Percentiles rank a stretch among this genome's conserved stretches.
These are phyloP conservation scores for Capronia americana DNA, from an alignment of 2,329 filamentous ascomycete species.

Conservation along the genomic window DNA sequence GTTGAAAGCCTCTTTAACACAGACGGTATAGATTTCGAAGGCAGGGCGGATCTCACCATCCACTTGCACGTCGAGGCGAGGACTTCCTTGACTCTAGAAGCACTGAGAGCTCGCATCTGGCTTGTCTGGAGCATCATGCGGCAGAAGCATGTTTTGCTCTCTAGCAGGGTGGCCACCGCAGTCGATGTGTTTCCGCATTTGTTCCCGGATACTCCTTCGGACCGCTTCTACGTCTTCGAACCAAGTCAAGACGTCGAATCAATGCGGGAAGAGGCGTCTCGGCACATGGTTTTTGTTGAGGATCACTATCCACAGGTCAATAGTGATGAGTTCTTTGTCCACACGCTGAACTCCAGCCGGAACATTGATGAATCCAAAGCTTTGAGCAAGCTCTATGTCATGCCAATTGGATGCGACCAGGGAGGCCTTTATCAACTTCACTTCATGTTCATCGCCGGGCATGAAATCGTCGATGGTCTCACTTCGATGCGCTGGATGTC, in stretches of 20 bases:
- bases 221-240: slow-evolving; percentile 35
- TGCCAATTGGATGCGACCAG: slow-evolving; percentile 23
- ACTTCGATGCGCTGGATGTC: slow-evolving; percentile 36
- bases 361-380: slow-evolving; percentile 27
- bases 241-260: slow-evolving; percentile 8
- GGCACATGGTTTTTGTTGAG: slow-evolving; percentile 29
- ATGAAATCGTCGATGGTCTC: slow-evolving; percentile 37
- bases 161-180: slow-evolving; percentile 14
- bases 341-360: slow-evolving; percentile 36
- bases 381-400: slow-evolving; percentile 34
- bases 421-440: slow-evolving; percentile 20
- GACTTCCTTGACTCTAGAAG: slow-evolving; percentile 15
- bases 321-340: slow-evolving; percentile 34
- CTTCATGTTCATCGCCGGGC: slow-evolving; percentile 32
- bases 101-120: slow-evolving; percentile 28
- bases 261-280: slow-evolving; percentile 22
- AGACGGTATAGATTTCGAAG: slow-evolving; percentile 36
- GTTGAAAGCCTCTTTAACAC: slow-evolving; percentile 37
- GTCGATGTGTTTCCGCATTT: slow-evolving; percentile 3
- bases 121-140: slow-evolving; percentile 34
- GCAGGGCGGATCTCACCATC: slow-evolving; percentile 35
- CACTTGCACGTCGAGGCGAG: slow-evolving; percentile 31
- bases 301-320: slow-evolving; percentile 29
- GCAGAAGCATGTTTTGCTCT: slow-evolving; percentile 36
- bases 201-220: slow-evolving; percentile 9